Percentiles rank a stretch among this genome's conserved stretches.
phyloP scores from a whole-genome alignment of 257 asterid species.

The Solanum piurae region DNA sequence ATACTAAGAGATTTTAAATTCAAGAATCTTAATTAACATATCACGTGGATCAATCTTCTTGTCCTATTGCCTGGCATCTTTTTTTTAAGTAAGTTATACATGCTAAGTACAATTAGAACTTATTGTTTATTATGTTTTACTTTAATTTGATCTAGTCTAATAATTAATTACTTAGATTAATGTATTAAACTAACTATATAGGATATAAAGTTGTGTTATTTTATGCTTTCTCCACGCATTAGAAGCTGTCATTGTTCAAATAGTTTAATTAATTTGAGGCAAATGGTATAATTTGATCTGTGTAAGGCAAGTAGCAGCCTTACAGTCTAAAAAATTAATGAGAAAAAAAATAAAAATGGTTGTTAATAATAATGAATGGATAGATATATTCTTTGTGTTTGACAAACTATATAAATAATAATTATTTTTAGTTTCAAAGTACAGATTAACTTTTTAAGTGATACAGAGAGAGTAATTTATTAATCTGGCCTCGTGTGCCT shows the following conservation, averaged over 20 bases:
- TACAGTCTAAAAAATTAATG: not conserved
- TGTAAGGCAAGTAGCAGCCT: not conserved
- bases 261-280: not conserved
- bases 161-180: not conserved
- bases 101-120: slow-evolving; percentile 49
- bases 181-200: not conserved
- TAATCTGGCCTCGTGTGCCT: slow-evolving; percentile 19
- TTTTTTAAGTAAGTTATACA: not conserved
- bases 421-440: slow-evolving; percentile 21
- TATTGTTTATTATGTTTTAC: slow-evolving; percentile 3
- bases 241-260: not conserved
- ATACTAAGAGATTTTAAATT: not conserved
- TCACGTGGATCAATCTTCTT: not conserved
- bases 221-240: not conserved
- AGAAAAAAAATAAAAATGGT: not conserved
- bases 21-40: not conserved
- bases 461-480: not conserved
- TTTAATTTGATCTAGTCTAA: not conserved
- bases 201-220: slow-evolving; percentile 15
- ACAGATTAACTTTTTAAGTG: slow-evolving; percentile 28
- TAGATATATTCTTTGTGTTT: not conserved
- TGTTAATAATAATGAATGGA: not conserved
- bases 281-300: not conserved
- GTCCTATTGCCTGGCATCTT: not conserved
- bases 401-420: not conserved